These are phyloP conservation scores for Alternaria consortialis DNA, from an alignment of 2,329 filamentous ascomycete genomes.

Conservation along the genomic window DNA sequence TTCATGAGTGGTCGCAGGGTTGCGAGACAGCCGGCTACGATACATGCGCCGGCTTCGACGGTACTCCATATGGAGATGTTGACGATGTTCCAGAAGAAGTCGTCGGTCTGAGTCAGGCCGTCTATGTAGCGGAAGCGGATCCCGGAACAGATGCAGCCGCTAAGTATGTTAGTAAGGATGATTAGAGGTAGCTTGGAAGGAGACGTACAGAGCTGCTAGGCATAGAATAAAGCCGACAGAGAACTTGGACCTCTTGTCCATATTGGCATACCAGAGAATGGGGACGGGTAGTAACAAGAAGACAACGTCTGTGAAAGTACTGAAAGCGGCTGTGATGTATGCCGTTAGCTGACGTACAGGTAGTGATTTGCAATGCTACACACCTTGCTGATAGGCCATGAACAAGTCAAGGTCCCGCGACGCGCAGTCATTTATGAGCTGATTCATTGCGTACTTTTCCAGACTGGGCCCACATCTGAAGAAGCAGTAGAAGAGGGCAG, in stretches of 20 bases:
- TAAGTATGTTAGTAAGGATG: constrained; percentile 24
- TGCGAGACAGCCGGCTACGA: constrained; percentile 61
- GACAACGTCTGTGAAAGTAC: constrained; percentile 43
- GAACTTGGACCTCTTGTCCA: constrained; percentile 62
- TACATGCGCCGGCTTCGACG: constrained; percentile 50
- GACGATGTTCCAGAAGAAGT: constrained; percentile 58
- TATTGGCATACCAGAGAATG: constrained; percentile 65
- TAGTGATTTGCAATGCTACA: not conserved
- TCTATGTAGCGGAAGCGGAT: constrained; percentile 61
- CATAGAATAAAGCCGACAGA: constrained; percentile 64
- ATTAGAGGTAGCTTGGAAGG: not conserved
- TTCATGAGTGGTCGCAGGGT: constrained; percentile 61
- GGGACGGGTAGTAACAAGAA: constrained; percentile 52
- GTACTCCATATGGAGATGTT: constrained; percentile 56
- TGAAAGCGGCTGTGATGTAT: constrained; percentile 32
- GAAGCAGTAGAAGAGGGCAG: constrained; percentile 61
- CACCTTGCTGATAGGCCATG: constrained; percentile 57
- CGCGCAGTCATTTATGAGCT: constrained; percentile 52
- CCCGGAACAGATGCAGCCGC: constrained; percentile 63
- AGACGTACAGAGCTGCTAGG: constrained; percentile 52
- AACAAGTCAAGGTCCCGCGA: constrained; percentile 59
- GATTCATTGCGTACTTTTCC: constrained; percentile 42
- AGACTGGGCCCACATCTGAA: constrained; percentile 59
- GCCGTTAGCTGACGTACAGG: not conserved
- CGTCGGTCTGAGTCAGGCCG: constrained; percentile 52